Evolutionary conservation across 2,329 filamentous ascomycete genomes (phyloP).

Genomic region (Alternaria longipes): DNA sequence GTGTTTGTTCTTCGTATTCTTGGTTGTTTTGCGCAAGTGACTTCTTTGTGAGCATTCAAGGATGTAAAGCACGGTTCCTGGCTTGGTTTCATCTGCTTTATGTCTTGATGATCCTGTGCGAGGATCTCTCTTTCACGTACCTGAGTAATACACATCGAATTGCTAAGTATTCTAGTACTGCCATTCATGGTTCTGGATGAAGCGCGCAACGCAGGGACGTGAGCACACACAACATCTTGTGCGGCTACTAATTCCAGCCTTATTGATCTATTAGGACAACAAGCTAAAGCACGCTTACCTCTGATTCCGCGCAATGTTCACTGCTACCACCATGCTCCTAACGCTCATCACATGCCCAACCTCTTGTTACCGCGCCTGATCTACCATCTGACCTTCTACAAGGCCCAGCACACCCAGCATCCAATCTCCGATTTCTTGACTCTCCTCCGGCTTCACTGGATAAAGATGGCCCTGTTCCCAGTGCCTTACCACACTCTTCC

Average conservation of each 20-base stretch:
- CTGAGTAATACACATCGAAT: background rate
- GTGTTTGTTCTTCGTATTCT: background rate
- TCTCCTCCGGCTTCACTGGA: constrained; percentile 44
- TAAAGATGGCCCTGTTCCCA: constrained; percentile 51
- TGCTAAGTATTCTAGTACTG: background rate
- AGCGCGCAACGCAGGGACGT: background rate
- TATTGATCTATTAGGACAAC: background rate
- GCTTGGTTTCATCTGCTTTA: background rate
- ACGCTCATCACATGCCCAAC: background rate
- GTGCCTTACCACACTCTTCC: constrained; percentile 34
- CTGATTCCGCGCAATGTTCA: background rate
- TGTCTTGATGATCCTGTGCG: background rate
- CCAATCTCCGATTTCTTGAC: constrained; percentile 40
- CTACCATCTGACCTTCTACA: background rate
- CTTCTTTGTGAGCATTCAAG: background rate
- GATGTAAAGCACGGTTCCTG: background rate
- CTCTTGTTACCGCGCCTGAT: background rate
- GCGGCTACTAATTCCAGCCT: background rate
- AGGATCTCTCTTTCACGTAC: background rate
- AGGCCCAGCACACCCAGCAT: constrained; percentile 22
- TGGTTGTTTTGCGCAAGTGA: constrained; percentile 6
- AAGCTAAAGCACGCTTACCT: background rate
- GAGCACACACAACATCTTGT: background rate
- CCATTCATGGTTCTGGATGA: background rate
- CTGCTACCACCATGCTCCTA: background rate